Conservation (phyloP, 2,329 filamentous ascomycete genomes). For the Thielaviopsis ethacetica region DNA sequence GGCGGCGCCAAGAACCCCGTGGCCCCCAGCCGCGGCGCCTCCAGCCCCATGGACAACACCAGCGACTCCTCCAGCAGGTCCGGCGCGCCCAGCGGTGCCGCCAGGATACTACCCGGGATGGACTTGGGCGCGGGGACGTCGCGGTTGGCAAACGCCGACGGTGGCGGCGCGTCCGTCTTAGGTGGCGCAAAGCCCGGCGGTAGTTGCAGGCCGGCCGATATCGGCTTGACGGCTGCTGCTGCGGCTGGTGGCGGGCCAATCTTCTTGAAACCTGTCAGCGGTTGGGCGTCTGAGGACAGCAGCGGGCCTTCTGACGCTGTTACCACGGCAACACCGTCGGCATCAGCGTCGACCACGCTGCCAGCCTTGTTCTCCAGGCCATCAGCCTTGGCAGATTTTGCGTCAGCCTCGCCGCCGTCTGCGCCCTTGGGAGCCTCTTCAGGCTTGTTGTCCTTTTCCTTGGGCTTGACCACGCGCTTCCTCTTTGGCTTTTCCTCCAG, state of each 20-base stretch:
- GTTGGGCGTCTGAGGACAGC: background rate
- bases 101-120: conserved; percentile 18
- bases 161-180: conserved; percentile 7
- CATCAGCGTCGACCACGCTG: background rate
- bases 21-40: conserved; percentile 13
- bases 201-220: conserved; percentile 5
- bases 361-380: background rate
- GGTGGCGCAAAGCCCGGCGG: conserved; percentile 10
- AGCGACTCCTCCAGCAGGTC: conserved; percentile 10
- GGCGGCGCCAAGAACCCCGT: conserved; percentile 15
- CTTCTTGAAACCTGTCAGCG: too few species aligned
- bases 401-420: background rate
- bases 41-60: conserved; percentile 14
- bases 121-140: conserved; percentile 1
- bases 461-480: conserved; percentile 30
- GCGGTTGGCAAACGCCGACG: background rate
- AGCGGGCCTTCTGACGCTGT: background rate
- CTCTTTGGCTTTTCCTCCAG: conserved; percentile 43
- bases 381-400: background rate
- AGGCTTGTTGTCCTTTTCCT: conserved; percentile 18
- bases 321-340: conserved; percentile 5
- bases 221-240: background rate
- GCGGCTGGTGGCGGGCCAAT: background rate
- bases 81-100: conserved; percentile 18
- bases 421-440: conserved; percentile 12